phyloP scores from a whole-genome alignment of 257 asterid genomes.

The Henckelia pumila region DNA sequence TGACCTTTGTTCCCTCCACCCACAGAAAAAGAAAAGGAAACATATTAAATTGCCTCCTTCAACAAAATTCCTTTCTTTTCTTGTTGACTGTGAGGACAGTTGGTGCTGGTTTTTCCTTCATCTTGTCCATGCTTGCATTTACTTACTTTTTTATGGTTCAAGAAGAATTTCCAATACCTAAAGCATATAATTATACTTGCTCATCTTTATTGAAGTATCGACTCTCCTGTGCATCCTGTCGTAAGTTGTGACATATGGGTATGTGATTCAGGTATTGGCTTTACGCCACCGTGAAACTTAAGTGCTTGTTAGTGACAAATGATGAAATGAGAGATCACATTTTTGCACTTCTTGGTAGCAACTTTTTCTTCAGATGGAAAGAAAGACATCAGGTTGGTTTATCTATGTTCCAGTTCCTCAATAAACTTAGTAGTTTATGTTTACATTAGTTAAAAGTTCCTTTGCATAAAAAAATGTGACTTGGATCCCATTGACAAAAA shows the following conservation, averaged over 20 bases:
- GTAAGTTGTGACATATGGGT: background rate
- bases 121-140: background rate
- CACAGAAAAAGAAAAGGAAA: background rate
- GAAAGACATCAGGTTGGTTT: slow-evolving; percentile 84
- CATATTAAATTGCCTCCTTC: background rate
- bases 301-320: slow-evolving; percentile 87
- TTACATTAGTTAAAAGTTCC: background rate
- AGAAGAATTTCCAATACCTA: background rate
- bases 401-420: background rate
- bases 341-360: slow-evolving; percentile 91
- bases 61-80: background rate
- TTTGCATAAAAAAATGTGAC: background rate
- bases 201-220: background rate
- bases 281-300: slow-evolving; percentile 78
- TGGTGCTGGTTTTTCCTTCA: background rate
- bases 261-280: slow-evolving; percentile 80
- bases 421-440: background rate
- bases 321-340: slow-evolving; percentile 99
- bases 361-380: slow-evolving; percentile 79
- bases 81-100: background rate
- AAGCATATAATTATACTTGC: slow-evolving; percentile 6
- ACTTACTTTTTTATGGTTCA: background rate
- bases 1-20: too few species aligned
- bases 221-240: background rate
- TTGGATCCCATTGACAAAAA: slow-evolving; percentile 1